phyloP scores from a whole-genome alignment of 495 filamentous ascomycete species.

The Penicillium taxi region DNA sequence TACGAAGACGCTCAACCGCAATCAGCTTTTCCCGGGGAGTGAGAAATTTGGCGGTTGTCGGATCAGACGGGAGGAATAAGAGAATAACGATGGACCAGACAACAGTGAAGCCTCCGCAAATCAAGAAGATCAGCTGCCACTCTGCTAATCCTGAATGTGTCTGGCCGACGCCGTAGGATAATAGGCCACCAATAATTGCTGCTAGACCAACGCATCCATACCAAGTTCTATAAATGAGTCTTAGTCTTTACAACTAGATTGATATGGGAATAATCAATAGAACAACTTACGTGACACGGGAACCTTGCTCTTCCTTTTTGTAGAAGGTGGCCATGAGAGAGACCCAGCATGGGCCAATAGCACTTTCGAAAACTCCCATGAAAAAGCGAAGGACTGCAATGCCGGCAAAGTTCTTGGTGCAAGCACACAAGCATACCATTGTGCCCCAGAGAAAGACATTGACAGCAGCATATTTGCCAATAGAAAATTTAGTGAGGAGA shows the following conservation, averaged over 20 bases:
- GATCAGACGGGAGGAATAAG: slow-evolving; percentile 41
- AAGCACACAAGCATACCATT: too few species aligned
- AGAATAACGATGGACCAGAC: slow-evolving; percentile 31
- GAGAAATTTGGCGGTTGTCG: slow-evolving; percentile 36
- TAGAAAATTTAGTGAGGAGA: too few species aligned
- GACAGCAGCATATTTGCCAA: too few species aligned
- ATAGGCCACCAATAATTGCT: slow-evolving; percentile 16
- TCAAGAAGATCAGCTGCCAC: slow-evolving; percentile 20
- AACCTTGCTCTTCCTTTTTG: slow-evolving; percentile 41
- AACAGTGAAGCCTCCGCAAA: slow-evolving; percentile 16
- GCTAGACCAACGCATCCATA: too few species aligned
- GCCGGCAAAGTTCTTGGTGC: slow-evolving; percentile 38
- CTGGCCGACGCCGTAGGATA: slow-evolving; percentile 19
- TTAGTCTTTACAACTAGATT: too few species aligned
- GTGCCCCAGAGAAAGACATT: too few species aligned
- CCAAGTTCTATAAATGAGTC: too few species aligned
- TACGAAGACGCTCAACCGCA: slow-evolving; percentile 1
- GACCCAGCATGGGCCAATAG: slow-evolving; percentile 34
- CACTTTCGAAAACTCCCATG: slow-evolving; percentile 40
- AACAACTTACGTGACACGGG: slow-evolving; percentile 48
- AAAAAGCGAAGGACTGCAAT: slow-evolving; percentile 43
- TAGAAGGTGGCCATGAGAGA: slow-evolving; percentile 32
- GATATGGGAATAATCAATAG: slow-evolving; percentile 21
- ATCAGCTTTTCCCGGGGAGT: slow-evolving; percentile 37
- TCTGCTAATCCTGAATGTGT: slow-evolving; percentile 6